Evolutionary conservation across 169 alveolate species (phyloP).

Genomic region (Plasmodium billcollinsi): DNA sequence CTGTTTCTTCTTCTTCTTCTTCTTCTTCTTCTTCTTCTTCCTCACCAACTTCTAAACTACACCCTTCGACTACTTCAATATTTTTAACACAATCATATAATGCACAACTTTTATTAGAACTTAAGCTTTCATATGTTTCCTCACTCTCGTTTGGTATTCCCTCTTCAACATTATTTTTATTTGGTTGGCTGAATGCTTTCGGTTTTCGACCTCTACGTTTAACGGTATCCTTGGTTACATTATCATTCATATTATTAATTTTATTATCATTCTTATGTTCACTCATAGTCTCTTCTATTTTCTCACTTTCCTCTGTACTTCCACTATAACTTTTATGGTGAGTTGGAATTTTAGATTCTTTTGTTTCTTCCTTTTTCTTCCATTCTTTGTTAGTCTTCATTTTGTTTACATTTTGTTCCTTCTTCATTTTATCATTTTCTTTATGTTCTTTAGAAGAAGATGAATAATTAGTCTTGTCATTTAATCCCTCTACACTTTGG

Average conservation of each 20-base stretch:
- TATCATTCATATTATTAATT: too few species aligned
- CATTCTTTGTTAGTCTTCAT: neutral
- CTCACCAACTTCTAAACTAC: neutral
- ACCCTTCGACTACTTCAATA: neutral
- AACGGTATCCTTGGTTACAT: neutral
- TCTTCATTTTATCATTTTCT: neutral
- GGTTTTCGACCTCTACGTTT: too few species aligned
- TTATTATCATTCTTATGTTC: neutral
- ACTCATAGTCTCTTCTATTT: neutral
- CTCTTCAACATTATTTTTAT: neutral
- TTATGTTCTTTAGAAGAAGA: neutral
- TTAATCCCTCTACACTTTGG: conserved; percentile 3
- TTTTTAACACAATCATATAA: neutral
- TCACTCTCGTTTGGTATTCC: neutral
- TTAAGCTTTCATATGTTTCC: conserved; percentile 10
- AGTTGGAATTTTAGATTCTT: neutral
- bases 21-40: neutral
- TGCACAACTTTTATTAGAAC: conserved; percentile 7
- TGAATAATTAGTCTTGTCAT: neutral
- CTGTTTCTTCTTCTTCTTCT: neutral
- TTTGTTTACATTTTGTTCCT: neutral
- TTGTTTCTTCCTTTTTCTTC: neutral
- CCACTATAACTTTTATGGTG: neutral
- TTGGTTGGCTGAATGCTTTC: neutral
- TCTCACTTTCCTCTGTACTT: neutral